Conservation (phyloP, 2,329 filamentous ascomycete genomes). For the Trichoderma cornu-damae region DNA sequence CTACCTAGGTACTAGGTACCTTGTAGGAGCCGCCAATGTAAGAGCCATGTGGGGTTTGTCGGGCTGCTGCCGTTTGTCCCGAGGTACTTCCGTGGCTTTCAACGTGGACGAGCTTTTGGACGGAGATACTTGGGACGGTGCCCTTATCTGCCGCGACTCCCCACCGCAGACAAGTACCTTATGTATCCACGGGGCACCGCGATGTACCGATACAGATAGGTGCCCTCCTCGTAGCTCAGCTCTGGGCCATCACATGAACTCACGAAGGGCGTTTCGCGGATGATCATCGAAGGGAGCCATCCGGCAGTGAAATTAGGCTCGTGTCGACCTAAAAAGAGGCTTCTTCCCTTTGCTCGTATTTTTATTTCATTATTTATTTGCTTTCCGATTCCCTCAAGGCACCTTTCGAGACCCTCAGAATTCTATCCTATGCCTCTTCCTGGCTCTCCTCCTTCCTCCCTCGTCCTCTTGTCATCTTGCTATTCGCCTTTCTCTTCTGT, state of each 20-base stretch:
- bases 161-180: too few relatives aligned
- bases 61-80: slow-evolving; percentile 1
- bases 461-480: too few relatives aligned
- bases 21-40: not conserved
- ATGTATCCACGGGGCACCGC: too few relatives aligned
- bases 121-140: too few relatives aligned
- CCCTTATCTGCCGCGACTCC: too few relatives aligned
- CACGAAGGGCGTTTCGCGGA: not conserved
- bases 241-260: slow-evolving; percentile 7
- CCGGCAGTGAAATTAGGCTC: slow-evolving; percentile 9
- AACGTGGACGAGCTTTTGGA: not conserved
- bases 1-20: too few relatives aligned
- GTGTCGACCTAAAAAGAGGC: not conserved
- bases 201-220: too few relatives aligned
- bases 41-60: slow-evolving; percentile 7
- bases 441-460: not conserved
- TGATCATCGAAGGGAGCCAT: slow-evolving; percentile 16
- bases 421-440: too few relatives aligned
- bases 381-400: not conserved
- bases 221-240: not conserved
- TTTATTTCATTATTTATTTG: not conserved
- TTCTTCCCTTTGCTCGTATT: not conserved
- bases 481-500: not conserved
- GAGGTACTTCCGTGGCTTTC: not conserved
- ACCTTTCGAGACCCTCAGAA: not conserved